These are phyloP conservation scores for Sphagnum magellanicum DNA, from an alignment of 228 moss, liverwort and hornwort species.

Conservation along the genomic window DNA sequence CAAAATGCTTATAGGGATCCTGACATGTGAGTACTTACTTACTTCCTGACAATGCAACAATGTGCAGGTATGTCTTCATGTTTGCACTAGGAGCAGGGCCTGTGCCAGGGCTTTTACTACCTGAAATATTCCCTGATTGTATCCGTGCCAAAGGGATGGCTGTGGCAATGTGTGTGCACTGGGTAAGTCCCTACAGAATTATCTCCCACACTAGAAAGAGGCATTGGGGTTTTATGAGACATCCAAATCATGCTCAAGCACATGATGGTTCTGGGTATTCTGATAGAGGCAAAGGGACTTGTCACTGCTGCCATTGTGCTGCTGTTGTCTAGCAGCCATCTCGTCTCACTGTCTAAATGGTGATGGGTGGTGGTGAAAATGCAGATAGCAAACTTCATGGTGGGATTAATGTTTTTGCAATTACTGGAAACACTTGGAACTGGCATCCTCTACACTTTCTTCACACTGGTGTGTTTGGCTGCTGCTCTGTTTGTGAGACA, in stretches of 20 bases:
- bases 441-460: constrained; percentile 54
- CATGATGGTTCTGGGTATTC: not conserved
- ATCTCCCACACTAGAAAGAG: too few relatives aligned
- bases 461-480: constrained; percentile 49
- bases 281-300: not conserved
- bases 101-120: constrained; percentile 76
- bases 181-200: constrained; percentile 31
- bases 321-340: not conserved
- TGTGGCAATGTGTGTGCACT: constrained; percentile 85
- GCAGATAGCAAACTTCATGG: constrained; percentile 69
- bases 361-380: not conserved
- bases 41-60: not conserved
- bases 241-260: too few relatives aligned
- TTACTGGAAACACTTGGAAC: constrained; percentile 63
- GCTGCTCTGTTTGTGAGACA: constrained; percentile 58
- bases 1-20: not conserved
- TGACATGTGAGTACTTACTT: too few relatives aligned
- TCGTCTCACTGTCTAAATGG: not conserved
- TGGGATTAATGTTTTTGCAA: constrained; percentile 71
- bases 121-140: constrained; percentile 78
- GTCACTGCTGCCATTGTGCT: not conserved
- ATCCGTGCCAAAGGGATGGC: constrained; percentile 90
- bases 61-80: constrained; percentile 80
- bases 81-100: constrained; percentile 93
- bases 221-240: too few relatives aligned